A percentile compares a stretch with the other conserved stretches of the same genome.
These are phyloP conservation scores for Pichia sp. DNA, from an alignment of 1,139 yeast genomes.

Conservation along the genomic window DNA sequence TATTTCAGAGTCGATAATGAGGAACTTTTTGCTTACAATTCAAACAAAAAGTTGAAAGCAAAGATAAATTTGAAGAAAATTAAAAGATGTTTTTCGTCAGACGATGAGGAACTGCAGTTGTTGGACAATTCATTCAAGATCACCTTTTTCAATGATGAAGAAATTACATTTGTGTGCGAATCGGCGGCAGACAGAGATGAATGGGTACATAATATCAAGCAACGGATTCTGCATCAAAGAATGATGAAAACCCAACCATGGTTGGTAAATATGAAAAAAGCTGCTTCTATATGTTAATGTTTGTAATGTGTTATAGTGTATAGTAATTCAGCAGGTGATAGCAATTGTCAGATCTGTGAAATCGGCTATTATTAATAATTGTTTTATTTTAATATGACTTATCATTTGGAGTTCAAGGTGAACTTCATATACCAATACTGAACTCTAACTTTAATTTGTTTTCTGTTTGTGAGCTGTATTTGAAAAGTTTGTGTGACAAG, in stretches of 20 bases:
- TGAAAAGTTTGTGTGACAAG: too few relatives aligned
- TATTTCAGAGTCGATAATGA: conserved; percentile 55
- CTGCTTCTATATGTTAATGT: too few relatives aligned
- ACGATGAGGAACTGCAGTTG: neutral
- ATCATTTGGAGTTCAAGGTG: too few relatives aligned
- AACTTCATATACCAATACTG: too few relatives aligned
- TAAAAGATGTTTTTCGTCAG: conserved; percentile 28
- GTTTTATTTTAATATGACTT: too few relatives aligned
- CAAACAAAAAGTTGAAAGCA: conserved; percentile 54
- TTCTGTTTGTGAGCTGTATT: too few relatives aligned
- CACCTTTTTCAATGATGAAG: conserved; percentile 58
- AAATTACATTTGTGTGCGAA: conserved; percentile 64
- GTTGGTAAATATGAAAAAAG: conserved; percentile 37
- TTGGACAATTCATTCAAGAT: conserved; percentile 60
- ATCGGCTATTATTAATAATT: too few relatives aligned
- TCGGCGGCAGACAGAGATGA: conserved; percentile 41
- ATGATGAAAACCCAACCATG: conserved; percentile 60
- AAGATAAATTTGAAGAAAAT: conserved; percentile 59
- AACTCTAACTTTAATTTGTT: too few relatives aligned
- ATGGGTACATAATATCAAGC: conserved; percentile 36
- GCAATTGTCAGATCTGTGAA: too few relatives aligned
- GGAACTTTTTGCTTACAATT: conserved; percentile 58
- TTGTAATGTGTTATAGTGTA: too few relatives aligned
- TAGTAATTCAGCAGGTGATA: too few relatives aligned
- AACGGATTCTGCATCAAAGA: neutral